A percentile compares a stretch with the other conserved stretches of the same genome.
phyloP scores from a whole-genome alignment of 1,284 basidiomycete genomes.

The Naganishia albida region DNA sequence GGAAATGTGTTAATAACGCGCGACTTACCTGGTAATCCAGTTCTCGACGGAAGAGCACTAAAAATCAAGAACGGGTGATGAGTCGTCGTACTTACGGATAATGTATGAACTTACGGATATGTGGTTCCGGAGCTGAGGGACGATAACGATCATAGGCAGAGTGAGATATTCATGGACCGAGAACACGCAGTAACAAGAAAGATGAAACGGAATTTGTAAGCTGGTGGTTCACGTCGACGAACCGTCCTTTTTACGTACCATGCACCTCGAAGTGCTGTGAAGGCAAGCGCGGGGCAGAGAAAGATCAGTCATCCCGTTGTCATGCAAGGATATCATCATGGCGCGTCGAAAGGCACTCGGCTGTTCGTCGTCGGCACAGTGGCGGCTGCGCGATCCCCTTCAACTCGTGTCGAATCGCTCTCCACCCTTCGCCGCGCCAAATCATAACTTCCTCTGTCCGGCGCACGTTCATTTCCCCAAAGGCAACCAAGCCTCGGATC shows the following conservation, averaged over 20 bases:
- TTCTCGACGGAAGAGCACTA: conserved; percentile 57
- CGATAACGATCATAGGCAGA: neutral
- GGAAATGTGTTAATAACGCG: conserved; percentile 8
- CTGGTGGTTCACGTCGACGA: too few relatives aligned
- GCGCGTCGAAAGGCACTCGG: too few relatives aligned
- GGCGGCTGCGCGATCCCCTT: too few relatives aligned
- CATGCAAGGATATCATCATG: neutral
- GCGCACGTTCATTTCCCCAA: too few relatives aligned
- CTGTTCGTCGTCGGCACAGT: too few relatives aligned
- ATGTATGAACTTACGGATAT: conserved; percentile 42
- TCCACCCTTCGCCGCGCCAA: too few relatives aligned
- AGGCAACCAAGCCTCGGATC: too few relatives aligned
- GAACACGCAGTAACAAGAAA: conserved; percentile 12
- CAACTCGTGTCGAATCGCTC: too few relatives aligned
- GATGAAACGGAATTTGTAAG: neutral
- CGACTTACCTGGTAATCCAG: conserved; percentile 52
- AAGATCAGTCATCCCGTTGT: neutral
- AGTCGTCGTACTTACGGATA: neutral
- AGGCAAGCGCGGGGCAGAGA: conserved; percentile 32
- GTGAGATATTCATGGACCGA: neutral
- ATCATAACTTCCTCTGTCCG: too few relatives aligned
- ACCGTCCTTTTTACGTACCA: conserved; percentile 10
- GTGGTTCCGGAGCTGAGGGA: conserved; percentile 47
- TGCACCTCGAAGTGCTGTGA: conserved; percentile 59
- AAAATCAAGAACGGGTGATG: neutral